These are phyloP conservation scores for Globisporangium recalcitrans DNA, from an alignment of 352 stramenopile species.

Conservation along the genomic window DNA sequence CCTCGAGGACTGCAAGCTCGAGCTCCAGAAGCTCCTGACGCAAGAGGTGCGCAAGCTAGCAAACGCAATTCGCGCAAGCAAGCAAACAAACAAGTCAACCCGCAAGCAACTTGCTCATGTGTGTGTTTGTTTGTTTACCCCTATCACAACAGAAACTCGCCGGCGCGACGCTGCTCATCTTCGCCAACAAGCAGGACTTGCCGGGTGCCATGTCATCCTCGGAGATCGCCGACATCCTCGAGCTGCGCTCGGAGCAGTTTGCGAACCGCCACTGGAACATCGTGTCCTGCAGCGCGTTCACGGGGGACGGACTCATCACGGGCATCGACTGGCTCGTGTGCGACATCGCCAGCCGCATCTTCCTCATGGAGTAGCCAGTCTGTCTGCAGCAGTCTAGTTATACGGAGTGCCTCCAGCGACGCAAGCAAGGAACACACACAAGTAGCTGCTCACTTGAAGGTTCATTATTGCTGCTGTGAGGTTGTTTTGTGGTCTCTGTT, in stretches of 20 bases:
- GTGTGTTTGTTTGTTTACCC: too few species aligned
- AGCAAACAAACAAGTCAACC: neutral
- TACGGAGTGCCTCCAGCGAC: neutral
- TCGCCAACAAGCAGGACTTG: slow-evolving; percentile 99
- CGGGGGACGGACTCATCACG: slow-evolving; percentile 92
- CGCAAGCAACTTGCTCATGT: neutral
- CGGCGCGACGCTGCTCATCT: slow-evolving; percentile 97
- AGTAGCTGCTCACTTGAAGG: neutral
- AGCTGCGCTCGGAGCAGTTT: slow-evolving; percentile 77
- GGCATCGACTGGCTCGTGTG: slow-evolving; percentile 97
- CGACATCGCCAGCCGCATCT: slow-evolving; percentile 95
- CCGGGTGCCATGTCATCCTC: slow-evolving; percentile 83
- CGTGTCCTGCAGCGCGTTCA: slow-evolving; percentile 96
- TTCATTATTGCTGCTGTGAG: neutral
- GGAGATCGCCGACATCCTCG: slow-evolving; percentile 90
- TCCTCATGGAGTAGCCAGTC: slow-evolving; percentile 45
- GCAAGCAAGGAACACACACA: neutral
- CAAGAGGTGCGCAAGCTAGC: slow-evolving; percentile 67
- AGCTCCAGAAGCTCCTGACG: slow-evolving; percentile 86
- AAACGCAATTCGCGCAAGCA: neutral
- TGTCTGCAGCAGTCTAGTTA: neutral
- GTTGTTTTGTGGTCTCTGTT: neutral
- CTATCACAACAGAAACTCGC: slow-evolving; percentile 11
- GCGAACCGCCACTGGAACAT: slow-evolving; percentile 86
- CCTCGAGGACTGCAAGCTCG: slow-evolving; percentile 91